phyloP scores from a whole-genome alignment of 2,329 filamentous ascomycete genomes.

The Pseudogymnoascus sp. region DNA sequence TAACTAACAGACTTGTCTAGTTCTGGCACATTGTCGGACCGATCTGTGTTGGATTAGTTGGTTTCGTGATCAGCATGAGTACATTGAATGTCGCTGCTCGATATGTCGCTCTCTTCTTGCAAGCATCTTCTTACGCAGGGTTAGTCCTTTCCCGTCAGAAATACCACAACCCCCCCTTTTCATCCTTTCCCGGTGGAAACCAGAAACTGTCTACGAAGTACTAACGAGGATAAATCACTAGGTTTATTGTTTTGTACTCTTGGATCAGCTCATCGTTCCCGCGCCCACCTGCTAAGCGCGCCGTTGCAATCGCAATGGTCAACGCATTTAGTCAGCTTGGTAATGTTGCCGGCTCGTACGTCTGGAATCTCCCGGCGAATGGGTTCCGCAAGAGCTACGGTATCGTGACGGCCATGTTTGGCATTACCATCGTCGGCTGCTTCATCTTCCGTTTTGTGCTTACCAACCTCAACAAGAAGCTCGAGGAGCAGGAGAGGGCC shows the following conservation, averaged over 20 bases:
- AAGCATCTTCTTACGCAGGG: conserved; percentile 36
- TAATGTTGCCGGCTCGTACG: conserved; percentile 56
- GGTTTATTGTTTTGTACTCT: conserved; percentile 51
- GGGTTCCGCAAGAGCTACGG: conserved; percentile 59
- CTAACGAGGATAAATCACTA: conserved; percentile 2
- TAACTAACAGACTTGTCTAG: conserved; percentile 55
- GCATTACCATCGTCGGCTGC: conserved; percentile 49
- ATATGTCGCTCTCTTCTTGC: conserved; percentile 30
- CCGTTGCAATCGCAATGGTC: conserved; percentile 18
- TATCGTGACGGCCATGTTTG: conserved; percentile 60
- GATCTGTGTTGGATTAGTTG: conserved; percentile 26
- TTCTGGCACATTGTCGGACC: conserved; percentile 34
- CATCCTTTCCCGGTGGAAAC: background rate
- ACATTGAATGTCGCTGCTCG: conserved; percentile 27
- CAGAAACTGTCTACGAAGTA: background rate
- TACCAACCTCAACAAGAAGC: conserved; percentile 39
- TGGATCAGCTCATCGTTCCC: conserved; percentile 41
- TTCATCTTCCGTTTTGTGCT: conserved; percentile 43
- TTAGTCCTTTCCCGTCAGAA: conserved; percentile 46
- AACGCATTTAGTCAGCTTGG: conserved; percentile 37
- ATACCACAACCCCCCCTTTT: background rate
- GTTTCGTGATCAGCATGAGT: conserved; percentile 26
- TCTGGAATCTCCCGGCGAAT: conserved; percentile 53
- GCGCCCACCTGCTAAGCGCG: conserved; percentile 19
- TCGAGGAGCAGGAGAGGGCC: conserved; percentile 36